Conservation (phyloP, 2,329 filamentous ascomycete species). For the Hypoxylon sp. region DNA sequence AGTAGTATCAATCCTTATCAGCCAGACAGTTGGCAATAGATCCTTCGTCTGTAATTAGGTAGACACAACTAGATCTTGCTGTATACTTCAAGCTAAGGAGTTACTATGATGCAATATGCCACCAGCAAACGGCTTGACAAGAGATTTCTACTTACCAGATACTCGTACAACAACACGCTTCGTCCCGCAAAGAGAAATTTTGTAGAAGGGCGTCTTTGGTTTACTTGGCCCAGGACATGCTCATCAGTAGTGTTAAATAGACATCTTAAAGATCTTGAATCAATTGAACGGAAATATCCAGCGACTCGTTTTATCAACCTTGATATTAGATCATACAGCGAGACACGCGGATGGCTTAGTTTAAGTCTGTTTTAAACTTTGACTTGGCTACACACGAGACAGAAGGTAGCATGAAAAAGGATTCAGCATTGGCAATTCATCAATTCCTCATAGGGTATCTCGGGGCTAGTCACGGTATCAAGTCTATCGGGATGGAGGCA, state of each 20-base stretch:
- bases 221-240: too few species aligned
- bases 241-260: neutral
- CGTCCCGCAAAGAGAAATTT: too few species aligned
- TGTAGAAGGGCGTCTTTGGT: too few species aligned
- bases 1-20: too few species aligned
- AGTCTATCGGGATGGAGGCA: neutral
- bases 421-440: neutral
- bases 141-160: neutral
- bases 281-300: neutral
- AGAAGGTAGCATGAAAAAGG: too few species aligned
- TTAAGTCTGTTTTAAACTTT: too few species aligned
- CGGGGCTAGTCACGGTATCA: conserved; percentile 1
- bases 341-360: too few species aligned
- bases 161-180: neutral
- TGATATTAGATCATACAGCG: too few species aligned
- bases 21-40: neutral
- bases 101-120: neutral
- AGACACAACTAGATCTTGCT: too few species aligned
- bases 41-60: neutral
- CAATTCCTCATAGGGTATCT: conserved; percentile 1
- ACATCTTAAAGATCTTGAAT: neutral
- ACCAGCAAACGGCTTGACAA: neutral
- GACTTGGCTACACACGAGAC: too few species aligned
- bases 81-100: too few species aligned
- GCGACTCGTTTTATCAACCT: too few species aligned